Evolutionary conservation across 345 rosid genomes (phyloP).

Genomic region (Jatropha curcas): DNA sequence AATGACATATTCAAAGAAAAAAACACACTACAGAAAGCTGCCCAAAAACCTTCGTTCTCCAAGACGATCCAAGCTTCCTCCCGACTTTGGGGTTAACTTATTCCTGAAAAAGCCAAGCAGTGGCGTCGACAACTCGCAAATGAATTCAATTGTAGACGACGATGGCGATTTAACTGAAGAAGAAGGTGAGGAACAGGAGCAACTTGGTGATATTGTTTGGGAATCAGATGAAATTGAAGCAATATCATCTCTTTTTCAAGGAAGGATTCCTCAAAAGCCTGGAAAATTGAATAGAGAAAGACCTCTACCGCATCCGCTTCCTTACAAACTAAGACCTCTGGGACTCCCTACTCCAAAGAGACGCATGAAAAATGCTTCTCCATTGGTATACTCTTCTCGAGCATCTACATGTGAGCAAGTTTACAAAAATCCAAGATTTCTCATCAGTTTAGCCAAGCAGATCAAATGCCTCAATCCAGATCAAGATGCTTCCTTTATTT

Average conservation of each 20-base stretch:
- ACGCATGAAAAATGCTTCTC: slow-evolving; percentile 27
- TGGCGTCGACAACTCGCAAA: slow-evolving; percentile 18
- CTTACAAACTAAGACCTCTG: slow-evolving; percentile 69
- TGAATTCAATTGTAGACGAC: slow-evolving; percentile 12
- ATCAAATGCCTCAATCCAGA: slow-evolving; percentile 46
- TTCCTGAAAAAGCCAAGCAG: slow-evolving; percentile 60
- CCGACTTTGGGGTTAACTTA: slow-evolving; percentile 78
- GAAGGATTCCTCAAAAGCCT: slow-evolving; percentile 79
- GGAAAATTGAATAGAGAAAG: slow-evolving; percentile 51
- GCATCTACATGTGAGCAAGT: slow-evolving; percentile 43
- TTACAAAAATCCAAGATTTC: slow-evolving; percentile 61
- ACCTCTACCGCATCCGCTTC: slow-evolving; percentile 78
- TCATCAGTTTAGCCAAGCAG: slow-evolving; percentile 65
- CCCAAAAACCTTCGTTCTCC: slow-evolving; percentile 67
- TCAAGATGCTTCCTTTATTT: slow-evolving; percentile 55
- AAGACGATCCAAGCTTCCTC: slow-evolving; percentile 74
- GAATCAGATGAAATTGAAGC: slow-evolving; percentile 71
- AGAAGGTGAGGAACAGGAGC: slow-evolving; percentile 10
- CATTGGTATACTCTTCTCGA: slow-evolving; percentile 33
- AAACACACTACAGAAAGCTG: slow-evolving; percentile 32
- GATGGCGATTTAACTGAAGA: slow-evolving; percentile 21
- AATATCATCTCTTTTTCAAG: slow-evolving; percentile 70
- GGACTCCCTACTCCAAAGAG: slow-evolving; percentile 64
- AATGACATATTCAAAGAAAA: slow-evolving; percentile 29
- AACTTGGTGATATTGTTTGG: slow-evolving; percentile 44